Conservation (phyloP, 176 grass and related monocot species). For the Thalia dealbata region DNA sequence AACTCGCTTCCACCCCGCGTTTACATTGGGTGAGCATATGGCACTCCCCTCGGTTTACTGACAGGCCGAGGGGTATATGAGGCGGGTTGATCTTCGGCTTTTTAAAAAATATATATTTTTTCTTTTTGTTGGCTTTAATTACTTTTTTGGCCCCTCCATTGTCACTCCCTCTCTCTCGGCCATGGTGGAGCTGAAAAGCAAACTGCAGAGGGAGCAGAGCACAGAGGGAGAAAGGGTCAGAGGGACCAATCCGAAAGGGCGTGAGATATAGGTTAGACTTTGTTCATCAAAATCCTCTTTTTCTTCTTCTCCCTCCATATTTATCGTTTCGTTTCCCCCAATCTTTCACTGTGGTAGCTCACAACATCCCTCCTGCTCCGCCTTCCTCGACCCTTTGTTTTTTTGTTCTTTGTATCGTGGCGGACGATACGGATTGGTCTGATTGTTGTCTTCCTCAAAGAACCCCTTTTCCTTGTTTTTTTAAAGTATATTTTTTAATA, state of each 20-base stretch:
- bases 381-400: background rate
- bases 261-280: background rate
- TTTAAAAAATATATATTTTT: background rate
- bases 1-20: background rate
- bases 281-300: background rate
- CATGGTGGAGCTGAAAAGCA: conserved; percentile 1
- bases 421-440: background rate
- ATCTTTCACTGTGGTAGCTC: background rate
- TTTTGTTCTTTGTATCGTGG: background rate
- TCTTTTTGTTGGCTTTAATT: background rate
- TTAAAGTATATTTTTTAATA: background rate
- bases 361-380: too few relatives aligned
- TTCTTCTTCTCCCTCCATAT: background rate
- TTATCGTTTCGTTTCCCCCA: background rate
- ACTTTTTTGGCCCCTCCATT: background rate
- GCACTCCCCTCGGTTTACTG: background rate
- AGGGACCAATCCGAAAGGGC: conserved; percentile 5
- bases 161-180: background rate
- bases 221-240: conserved; percentile 4
- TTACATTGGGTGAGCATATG: background rate
- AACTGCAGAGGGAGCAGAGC: conserved; percentile 2
- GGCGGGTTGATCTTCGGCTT: background rate
- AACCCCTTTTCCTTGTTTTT: background rate
- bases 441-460: background rate
- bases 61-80: background rate